phyloP scores from a whole-genome alignment of 2,329 filamentous ascomycete genomes.

The Ophiostoma populinum region DNA sequence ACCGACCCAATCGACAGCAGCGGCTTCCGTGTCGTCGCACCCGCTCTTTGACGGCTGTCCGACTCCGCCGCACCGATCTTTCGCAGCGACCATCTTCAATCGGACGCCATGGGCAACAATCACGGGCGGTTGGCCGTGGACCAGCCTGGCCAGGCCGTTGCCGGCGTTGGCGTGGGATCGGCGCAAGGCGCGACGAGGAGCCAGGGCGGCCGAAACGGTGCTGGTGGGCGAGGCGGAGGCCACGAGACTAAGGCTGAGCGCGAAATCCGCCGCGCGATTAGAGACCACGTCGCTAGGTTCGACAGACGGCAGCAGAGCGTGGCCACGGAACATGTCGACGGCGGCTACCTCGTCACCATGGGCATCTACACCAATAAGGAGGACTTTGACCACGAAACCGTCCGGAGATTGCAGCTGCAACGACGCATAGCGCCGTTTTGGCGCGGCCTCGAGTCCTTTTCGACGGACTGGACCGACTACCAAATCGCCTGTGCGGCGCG shows the following conservation, averaged over 20 bases:
- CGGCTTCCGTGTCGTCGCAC: no score
- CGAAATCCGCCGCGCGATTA: conserved; percentile 47
- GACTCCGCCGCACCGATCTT: no score
- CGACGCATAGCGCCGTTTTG: conserved; percentile 86
- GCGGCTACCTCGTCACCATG: conserved; percentile 83
- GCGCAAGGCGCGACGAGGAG: no score
- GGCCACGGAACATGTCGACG: conserved; percentile 82
- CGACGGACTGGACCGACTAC: conserved; percentile 78
- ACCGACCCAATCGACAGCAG: no score
- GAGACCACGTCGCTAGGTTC: no score
- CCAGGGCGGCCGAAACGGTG: no score
- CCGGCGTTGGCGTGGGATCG: no score
- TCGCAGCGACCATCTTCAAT: no score
- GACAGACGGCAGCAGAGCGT: conserved; percentile 87
- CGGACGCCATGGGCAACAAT: no score
- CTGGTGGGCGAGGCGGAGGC: no score
- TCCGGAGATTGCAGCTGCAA: conserved; percentile 83
- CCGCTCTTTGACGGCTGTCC: no score
- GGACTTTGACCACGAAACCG: conserved; percentile 79
- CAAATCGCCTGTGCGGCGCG: conserved; percentile 85
- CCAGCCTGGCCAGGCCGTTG: conserved; percentile 2
- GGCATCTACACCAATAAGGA: conserved; percentile 85
- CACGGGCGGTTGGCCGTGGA: no score
- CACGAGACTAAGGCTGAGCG: conserved; percentile 81
- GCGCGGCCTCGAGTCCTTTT: conserved; percentile 81